Conservation (phyloP, 768 basidiomycete species). For the Saitozyma sp. region DNA sequence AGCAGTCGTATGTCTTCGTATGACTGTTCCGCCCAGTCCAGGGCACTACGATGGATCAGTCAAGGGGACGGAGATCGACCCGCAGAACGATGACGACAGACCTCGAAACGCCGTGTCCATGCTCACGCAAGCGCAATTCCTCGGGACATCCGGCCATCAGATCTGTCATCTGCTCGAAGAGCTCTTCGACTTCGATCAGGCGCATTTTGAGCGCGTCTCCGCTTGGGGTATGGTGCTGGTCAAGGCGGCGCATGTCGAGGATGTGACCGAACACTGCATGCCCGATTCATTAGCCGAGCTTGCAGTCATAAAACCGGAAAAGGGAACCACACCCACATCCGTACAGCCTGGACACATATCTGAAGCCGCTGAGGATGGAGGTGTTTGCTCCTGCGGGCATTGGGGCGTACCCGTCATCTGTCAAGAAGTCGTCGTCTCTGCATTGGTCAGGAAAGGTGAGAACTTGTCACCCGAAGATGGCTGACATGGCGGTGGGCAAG, state of each 20-base stretch:
- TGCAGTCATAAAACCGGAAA: too few species aligned
- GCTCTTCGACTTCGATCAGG: slow-evolving; percentile 2
- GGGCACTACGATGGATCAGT: background rate
- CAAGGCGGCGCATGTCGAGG: background rate
- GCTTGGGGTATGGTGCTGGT: background rate
- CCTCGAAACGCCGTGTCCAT: background rate
- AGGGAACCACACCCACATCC: background rate
- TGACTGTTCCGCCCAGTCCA: background rate
- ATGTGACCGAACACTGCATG: background rate
- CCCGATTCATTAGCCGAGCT: too few species aligned
- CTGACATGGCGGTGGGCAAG: too few species aligned
- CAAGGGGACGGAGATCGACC: background rate
- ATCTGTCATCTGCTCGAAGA: background rate
- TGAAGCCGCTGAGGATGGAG: background rate
- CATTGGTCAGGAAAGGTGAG: too few species aligned
- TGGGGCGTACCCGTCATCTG: too few species aligned
- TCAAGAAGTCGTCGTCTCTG: too few species aligned
- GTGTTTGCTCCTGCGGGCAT: too few species aligned
- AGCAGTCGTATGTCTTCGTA: background rate
- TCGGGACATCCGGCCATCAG: slow-evolving; percentile 3
- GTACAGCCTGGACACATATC: background rate
- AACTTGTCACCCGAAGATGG: too few species aligned
- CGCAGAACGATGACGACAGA: background rate
- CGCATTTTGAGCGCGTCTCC: background rate
- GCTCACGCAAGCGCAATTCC: background rate